These are phyloP conservation scores for Pichia cabralensis DNA, from an alignment of 805 yeast species.

Conservation along the genomic window DNA sequence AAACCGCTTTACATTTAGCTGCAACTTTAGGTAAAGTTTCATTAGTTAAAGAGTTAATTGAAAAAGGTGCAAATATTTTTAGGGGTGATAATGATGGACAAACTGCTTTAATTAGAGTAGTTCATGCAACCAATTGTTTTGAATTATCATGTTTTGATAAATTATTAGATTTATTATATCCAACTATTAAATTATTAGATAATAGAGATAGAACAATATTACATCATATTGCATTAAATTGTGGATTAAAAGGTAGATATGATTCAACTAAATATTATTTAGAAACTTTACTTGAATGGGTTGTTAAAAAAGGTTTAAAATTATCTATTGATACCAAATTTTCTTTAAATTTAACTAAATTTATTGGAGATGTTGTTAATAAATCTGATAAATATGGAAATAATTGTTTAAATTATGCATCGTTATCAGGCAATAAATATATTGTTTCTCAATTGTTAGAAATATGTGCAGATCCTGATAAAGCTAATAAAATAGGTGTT, in stretches of 20 bases:
- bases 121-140: conserved; percentile 73
- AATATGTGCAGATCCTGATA: conserved; percentile 75
- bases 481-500: conserved; percentile 78
- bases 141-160: conserved; percentile 68
- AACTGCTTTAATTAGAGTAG: conserved; percentile 76
- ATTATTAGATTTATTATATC: conserved; percentile 64
- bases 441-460: conserved; percentile 74
- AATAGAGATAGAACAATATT: conserved; percentile 67
- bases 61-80: conserved; percentile 55
- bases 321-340: conserved; percentile 35
- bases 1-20: conserved; percentile 93
- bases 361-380: conserved; percentile 66
- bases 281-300: conserved; percentile 68
- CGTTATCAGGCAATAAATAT: conserved; percentile 74
- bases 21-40: conserved; percentile 76
- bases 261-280: conserved; percentile 67
- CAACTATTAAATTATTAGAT: conserved; percentile 58
- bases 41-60: conserved; percentile 59
- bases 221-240: conserved; percentile 78
- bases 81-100: conserved; percentile 80
- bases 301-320: conserved; percentile 44
- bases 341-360: conserved; percentile 40
- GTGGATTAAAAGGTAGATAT: conserved; percentile 66
- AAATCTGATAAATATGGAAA: conserved; percentile 92
- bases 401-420: conserved; percentile 88